Conservation (phyloP, 805 yeast species). For the Komagataella kurtzmanii region DNA sequence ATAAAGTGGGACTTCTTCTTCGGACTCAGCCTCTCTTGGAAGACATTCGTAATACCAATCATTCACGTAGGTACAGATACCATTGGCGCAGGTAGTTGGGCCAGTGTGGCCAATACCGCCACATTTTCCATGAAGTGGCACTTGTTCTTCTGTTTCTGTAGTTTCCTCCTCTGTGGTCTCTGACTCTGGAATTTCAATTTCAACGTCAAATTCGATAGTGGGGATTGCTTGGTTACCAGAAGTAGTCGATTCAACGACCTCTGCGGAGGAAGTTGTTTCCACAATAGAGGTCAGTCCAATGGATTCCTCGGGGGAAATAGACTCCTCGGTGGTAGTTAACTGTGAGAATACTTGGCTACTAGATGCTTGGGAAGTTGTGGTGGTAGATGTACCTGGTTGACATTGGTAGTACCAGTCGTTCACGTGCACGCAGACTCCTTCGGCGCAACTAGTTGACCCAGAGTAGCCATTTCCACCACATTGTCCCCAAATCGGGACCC, state of each 20-base stretch:
- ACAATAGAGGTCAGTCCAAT: background rate
- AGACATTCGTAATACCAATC: background rate
- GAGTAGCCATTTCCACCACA: background rate
- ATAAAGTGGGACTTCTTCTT: background rate
- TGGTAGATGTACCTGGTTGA: background rate
- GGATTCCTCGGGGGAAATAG: background rate
- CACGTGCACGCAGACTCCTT: background rate
- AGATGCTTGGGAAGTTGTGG: background rate
- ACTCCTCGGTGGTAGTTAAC: background rate
- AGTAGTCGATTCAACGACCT: background rate
- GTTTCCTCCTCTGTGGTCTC: background rate
- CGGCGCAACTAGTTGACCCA: background rate
- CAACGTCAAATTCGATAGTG: too few species aligned
- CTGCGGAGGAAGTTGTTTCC: background rate
- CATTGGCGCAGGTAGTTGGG: background rate
- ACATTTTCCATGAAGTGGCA: background rate
- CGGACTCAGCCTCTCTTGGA: background rate
- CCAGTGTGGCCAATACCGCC: background rate
- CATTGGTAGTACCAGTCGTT: background rate
- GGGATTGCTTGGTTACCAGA: too few species aligned
- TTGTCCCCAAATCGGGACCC: background rate
- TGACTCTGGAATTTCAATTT: too few species aligned
- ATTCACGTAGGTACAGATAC: background rate
- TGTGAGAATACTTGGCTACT: background rate
- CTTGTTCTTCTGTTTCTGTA: background rate